Evolutionary conservation across 1,139 yeast genomes (phyloP), one percentile per base, ranked within the genome.

Genomic region (Eremothecium sinecaudum): DNA sequence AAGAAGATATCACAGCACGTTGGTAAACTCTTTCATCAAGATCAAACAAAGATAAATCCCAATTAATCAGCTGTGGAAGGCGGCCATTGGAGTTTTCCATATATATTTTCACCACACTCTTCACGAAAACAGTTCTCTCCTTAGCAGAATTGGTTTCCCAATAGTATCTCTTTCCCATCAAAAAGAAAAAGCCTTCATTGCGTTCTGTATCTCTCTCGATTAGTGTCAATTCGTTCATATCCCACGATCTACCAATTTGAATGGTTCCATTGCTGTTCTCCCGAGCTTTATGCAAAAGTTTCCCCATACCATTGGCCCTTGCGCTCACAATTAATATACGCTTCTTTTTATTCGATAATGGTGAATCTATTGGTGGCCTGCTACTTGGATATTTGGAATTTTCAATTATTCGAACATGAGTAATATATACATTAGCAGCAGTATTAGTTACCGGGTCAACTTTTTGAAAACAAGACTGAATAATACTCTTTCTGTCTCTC

Each of bases 231-330:
- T 83, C 94, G 40, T 74, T 83, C 50, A 90, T 62, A 43, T 77
- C 79, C 98, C 98, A 90, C 4, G 94, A 79, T 50, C 95, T 71
- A 24, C 98, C 98, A 35, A 90, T 82, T 58, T 87, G 97, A 50
- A 81, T 77, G 3, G 76, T 59, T 2, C 81, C 84, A 40, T 76
- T 76, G 8, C 73, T 67, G 48, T 80, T 81, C 53, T 73, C 84
- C 47, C 93, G 77, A 2, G 94, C 95, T 59, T 90, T 90, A 52
- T 86, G 95, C 18, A 90, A 52, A 37, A 79, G 67, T 28, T 83
- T 78, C 17, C 81, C 63, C 2, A 69, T 61, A 32, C 64, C 59
- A 39, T 69, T 63, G 4, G 71, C 71, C 26, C 40, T 46, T 7
- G 56, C 41, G 6, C 76, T 67, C 10, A 74, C 41, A 16, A 71